Base-by-base conservation (phyloP, 257 asterid genomes). In the Orobanche coerulescens region DNA sequence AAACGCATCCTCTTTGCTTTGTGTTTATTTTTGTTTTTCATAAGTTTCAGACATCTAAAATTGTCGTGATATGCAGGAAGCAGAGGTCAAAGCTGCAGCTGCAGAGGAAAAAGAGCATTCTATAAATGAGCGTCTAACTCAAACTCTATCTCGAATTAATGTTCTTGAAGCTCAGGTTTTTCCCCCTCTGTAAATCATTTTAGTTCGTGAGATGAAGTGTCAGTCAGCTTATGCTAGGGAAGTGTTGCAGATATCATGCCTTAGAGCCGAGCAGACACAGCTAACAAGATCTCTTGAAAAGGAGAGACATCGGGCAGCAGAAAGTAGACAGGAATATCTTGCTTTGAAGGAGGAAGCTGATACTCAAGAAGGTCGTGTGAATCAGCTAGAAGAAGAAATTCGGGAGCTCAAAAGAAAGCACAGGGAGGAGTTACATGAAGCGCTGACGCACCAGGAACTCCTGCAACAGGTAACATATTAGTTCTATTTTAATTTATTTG, bases 81-180 rank as follows among this genome's bases (percentile, higher is more conserved):
- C 96, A 33, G 99, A 93, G 81, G 83, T 86, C 67, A 93, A 83
- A 80, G 95, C 95, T 75, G 97, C 96, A 22, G 75, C 84, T 51
- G 77, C 99, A 26, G 99, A 93, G 78, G 99, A 93, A 77, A 87
- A 84, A 76, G 99, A 93, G 81, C 91, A 86, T 61, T 89, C 97
- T 50, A 76, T 87, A 36, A 86, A 77, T 54, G 99, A 93, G 74
- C 95, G 99, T 68, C 75, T 93, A 63, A 82, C 94, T 66, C 99
- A 90, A 84, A 93, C 95, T 59, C 76, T 93, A 62, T 93, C 99
- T 56, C 90, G 99, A 52, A 85, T 87, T 66, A 93, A 93, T 60
- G 99, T 93, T 77, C 99, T 93, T 72, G 99, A 93, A 79, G 99
- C 94, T 58, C 99, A 93, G 99, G 99, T 87, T 70, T 44, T 74